phyloP scores from a whole-genome alignment of 2,329 filamentous ascomycete genomes.

The Thelonectria rubi region DNA sequence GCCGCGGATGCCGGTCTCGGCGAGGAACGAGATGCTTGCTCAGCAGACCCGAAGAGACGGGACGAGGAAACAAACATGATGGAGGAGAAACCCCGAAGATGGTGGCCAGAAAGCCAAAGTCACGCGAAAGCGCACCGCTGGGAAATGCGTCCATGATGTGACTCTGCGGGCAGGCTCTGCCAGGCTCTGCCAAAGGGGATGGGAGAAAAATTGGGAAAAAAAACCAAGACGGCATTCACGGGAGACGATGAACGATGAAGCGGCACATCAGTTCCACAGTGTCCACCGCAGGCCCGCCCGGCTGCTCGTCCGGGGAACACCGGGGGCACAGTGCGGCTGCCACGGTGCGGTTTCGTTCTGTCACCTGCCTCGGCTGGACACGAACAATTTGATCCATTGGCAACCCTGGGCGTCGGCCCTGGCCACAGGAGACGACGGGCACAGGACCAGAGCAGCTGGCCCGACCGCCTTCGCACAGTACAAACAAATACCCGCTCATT shows the following conservation, averaged over 20 bases:
- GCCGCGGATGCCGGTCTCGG: not conserved
- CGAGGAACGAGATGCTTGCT: not conserved
- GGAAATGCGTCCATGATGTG: slow-evolving; percentile 4
- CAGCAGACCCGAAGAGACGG: not conserved
- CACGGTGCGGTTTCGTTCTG: slow-evolving; percentile 4
- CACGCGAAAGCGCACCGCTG: not conserved
- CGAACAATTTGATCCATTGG: not conserved
- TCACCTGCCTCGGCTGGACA: not conserved
- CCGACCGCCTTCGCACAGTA: not conserved
- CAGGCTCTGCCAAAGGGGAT: not conserved
- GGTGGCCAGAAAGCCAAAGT: slow-evolving; percentile 3
- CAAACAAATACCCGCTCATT: not conserved
- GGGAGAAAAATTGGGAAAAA: not conserved
- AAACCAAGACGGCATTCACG: too few relatives aligned
- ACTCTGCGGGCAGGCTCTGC: not conserved
- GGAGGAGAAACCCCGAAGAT: not conserved
- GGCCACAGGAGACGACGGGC: slow-evolving; percentile 5
- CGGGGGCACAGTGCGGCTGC: slow-evolving; percentile 1
- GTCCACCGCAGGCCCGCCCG: slow-evolving; percentile 1
- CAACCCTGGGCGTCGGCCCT: not conserved
- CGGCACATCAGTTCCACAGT: slow-evolving; percentile 14
- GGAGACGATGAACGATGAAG: not conserved
- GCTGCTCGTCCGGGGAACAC: slow-evolving; percentile 17
- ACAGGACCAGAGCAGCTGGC: slow-evolving; percentile 8
- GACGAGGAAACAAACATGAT: not conserved